Evolutionary conservation across 2,329 filamentous ascomycete species (phyloP).

Genomic region (Fusarium devonianum): DNA sequence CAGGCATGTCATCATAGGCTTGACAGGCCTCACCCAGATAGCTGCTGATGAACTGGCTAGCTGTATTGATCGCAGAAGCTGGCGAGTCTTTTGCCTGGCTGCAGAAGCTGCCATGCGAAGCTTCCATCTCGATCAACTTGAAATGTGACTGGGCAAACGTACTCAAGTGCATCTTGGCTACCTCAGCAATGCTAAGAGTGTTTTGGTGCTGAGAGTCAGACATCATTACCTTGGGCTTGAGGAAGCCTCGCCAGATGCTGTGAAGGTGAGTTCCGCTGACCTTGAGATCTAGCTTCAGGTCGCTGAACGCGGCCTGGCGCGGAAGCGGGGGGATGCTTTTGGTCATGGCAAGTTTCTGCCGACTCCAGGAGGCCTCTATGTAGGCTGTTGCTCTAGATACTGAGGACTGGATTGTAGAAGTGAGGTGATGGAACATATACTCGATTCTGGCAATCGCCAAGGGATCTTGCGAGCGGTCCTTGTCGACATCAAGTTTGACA

Average conservation of each 20-base stretch:
- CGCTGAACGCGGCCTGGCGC: conserved; percentile 19
- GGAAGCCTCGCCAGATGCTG: conserved; percentile 18
- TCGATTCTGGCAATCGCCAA: conserved; percentile 15
- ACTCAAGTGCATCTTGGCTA: conserved; percentile 30
- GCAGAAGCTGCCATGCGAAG: conserved; percentile 8
- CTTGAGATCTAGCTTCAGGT: conserved; percentile 27
- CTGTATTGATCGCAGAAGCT: conserved; percentile 1
- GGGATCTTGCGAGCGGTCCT: conserved; percentile 12
- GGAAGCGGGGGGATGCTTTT: conserved; percentile 35
- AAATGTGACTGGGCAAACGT: conserved; percentile 20
- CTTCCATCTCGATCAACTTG: conserved; percentile 26
- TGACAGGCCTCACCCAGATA: conserved; percentile 19
- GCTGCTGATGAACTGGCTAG: conserved; percentile 7
- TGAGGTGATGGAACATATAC: conserved; percentile 25
- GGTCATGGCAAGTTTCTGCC: conserved; percentile 29
- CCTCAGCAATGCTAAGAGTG: conserved; percentile 21
- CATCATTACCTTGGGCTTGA: conserved; percentile 19
- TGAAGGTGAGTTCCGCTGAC: conserved; percentile 23
- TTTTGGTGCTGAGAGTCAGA: too few species aligned
- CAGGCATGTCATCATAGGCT: conserved; percentile 23
- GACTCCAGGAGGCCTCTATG: conserved; percentile 29
- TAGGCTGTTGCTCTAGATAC: conserved; percentile 20
- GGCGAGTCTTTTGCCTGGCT: background rate
- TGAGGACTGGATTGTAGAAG: conserved; percentile 11
- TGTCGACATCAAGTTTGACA: conserved; percentile 38